phyloP scores from a whole-genome alignment of 345 rosid genomes.

The Toxicodendron radicans region DNA sequence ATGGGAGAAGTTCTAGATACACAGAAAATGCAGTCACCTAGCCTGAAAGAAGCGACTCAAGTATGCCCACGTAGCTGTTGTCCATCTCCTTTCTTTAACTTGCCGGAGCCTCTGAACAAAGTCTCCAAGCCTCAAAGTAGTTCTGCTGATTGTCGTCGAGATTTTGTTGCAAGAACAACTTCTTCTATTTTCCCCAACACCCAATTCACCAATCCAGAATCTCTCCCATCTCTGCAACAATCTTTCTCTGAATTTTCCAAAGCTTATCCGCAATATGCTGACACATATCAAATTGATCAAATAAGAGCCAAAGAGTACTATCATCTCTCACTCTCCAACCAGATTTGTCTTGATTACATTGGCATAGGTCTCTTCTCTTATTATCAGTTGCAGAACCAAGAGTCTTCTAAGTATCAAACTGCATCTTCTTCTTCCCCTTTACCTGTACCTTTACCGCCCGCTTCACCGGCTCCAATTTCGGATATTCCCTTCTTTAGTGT shows the following conservation, averaged over 20 bases:
- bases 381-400: conserved; percentile 60
- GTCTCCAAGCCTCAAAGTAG: conserved; percentile 41
- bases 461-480: conserved; percentile 29
- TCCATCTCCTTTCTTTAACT: conserved; percentile 36
- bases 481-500: conserved; percentile 80
- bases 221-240: conserved; percentile 68
- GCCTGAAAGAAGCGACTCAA: conserved; percentile 41
- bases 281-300: conserved; percentile 55
- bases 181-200: conserved; percentile 69
- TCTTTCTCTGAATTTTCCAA: conserved; percentile 62
- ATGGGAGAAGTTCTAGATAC: background rate
- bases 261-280: conserved; percentile 60
- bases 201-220: conserved; percentile 75
- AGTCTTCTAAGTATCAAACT: conserved; percentile 35
- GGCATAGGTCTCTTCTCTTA: conserved; percentile 86
- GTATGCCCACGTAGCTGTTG: conserved; percentile 67
- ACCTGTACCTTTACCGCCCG: conserved; percentile 19
- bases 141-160: conserved; percentile 58
- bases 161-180: conserved; percentile 58
- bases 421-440: conserved; percentile 45
- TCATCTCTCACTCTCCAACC: conserved; percentile 60
- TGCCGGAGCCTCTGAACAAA: conserved; percentile 37
- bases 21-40: conserved; percentile 40
- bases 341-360: conserved; percentile 88
- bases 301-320: conserved; percentile 65